Conservation (phyloP, 768 basidiomycete species). For the Boletus coccyginus region DNA sequence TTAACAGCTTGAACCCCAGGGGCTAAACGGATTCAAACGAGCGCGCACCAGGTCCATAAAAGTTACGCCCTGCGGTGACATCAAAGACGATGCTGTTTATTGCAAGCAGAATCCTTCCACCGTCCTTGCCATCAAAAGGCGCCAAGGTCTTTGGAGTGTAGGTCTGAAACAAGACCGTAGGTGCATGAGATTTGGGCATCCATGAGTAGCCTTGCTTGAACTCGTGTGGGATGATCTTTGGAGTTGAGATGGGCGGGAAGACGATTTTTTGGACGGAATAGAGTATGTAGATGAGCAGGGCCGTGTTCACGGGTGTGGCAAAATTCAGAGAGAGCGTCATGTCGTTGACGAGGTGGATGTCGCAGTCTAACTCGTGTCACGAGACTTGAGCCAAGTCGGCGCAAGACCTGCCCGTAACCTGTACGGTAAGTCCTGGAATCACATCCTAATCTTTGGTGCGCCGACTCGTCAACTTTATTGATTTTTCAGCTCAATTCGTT, state of each 20-base stretch:
- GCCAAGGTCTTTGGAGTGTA: slow-evolving; percentile 78
- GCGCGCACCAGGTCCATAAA: slow-evolving; percentile 89
- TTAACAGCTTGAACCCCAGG: not conserved
- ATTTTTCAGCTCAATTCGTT: not conserved
- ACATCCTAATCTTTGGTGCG: too few relatives aligned
- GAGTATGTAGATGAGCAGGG: slow-evolving; percentile 72
- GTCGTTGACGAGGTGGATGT: slow-evolving; percentile 3
- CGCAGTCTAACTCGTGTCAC: slow-evolving; percentile 19
- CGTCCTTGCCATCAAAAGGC: slow-evolving; percentile 62
- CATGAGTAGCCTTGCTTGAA: slow-evolving; percentile 88
- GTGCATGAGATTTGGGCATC: slow-evolving; percentile 82
- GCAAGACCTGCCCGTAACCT: too few relatives aligned
- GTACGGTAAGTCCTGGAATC: too few relatives aligned
- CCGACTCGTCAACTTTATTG: not conserved
- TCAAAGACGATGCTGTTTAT: slow-evolving; percentile 92
- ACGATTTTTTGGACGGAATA: slow-evolving; percentile 75
- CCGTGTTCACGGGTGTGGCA: slow-evolving; percentile 77
- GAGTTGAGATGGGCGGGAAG: slow-evolving; percentile 58
- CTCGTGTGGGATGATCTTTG: slow-evolving; percentile 54
- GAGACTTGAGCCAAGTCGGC: not conserved
- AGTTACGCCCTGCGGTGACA: slow-evolving; percentile 82
- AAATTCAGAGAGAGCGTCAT: slow-evolving; percentile 45
- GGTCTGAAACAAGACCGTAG: slow-evolving; percentile 70
- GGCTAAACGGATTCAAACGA: not conserved
- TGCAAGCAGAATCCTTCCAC: slow-evolving; percentile 76